Base-by-base conservation (phyloP, 352 stramenopile species). In the Thraustochytrium sp. region DNA sequence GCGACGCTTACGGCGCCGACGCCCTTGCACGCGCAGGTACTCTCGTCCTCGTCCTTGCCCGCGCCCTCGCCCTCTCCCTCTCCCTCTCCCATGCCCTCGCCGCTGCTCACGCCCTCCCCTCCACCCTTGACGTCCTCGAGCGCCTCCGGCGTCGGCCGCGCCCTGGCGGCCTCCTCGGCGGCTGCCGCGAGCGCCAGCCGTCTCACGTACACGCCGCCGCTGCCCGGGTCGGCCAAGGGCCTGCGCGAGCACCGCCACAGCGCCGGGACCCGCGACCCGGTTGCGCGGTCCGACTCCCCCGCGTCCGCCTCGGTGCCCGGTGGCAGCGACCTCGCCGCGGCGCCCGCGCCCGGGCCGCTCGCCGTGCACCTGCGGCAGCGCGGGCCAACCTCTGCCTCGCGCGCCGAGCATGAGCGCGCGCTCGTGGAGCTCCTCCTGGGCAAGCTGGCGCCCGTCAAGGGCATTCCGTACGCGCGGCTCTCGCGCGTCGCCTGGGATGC, bases 401-500 rank as follows among this genome's bases (percentile, higher is more conserved):
- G 26, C 8, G 68, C 11, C 18, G 37, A 80, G 48, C 68, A 37
- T 8, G 68, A 80, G 49, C 48, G 68, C 23, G 53, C 13, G 13
- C 26, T 80, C 3, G 31, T 80, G 4, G 68, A 80, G 36, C 31
- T 34, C 18, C 48, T 80, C 2, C 23, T 11, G 4, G 34, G 34
- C 68, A 80, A 64, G 38, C 46, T 80, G 16, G 68, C 68, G 2
- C 68, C 68, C 8, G 68, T 80, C 16, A 23, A 34, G 16, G 68
- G 68, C 34, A 80, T 80, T 34, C 68, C 31, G 31, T 80, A 80
- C 49, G 53, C 68, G 11, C 44, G 44, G 5, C 34, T 80, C 5
- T 46, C 68, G 23, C 68, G 68, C 46, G 8, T 63, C 11, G 68
- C 68, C 0, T n/a, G n/a, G 9, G 21, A 8, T 26, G 23, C 48